Conservation (phyloP, 2,329 filamentous ascomycete species). For the Paracoccidioides lutzii region DNA sequence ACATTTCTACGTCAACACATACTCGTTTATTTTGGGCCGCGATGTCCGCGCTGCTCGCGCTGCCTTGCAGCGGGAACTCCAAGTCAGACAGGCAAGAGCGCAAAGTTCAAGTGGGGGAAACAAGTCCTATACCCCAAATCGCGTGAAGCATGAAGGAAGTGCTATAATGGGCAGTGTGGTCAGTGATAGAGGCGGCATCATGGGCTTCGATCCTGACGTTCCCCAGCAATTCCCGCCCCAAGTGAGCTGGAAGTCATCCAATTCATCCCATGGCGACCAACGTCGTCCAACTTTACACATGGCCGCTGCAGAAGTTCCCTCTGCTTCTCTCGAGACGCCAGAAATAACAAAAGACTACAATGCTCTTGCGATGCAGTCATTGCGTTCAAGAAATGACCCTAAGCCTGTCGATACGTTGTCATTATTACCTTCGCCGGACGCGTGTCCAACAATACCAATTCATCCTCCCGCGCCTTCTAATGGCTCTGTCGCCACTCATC, state of each 20-base stretch:
- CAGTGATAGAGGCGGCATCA: constrained; percentile 44
- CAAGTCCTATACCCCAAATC: constrained; percentile 32
- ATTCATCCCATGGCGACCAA: constrained; percentile 33
- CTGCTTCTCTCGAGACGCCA: constrained; percentile 5
- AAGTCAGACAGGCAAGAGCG: constrained; percentile 31
- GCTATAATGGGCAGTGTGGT: constrained; percentile 39
- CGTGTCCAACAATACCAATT: constrained; percentile 47
- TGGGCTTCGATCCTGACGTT: constrained; percentile 35
- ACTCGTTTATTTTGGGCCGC: constrained; percentile 49
- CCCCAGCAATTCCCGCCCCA: constrained; percentile 28
- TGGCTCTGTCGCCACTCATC: constrained; percentile 38
- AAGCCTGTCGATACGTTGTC: constrained; percentile 35
- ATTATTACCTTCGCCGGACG: constrained; percentile 38
- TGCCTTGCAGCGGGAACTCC: constrained; percentile 33
- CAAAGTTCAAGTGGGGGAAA: constrained; percentile 36
- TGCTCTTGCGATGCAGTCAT: constrained; percentile 33
- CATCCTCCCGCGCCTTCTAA: constrained; percentile 40
- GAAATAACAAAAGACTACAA: constrained; percentile 32
- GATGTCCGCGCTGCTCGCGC: constrained; percentile 42
- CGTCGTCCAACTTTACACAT: constrained; percentile 18
- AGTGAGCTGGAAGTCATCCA: constrained; percentile 37
- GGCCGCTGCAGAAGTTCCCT: constrained; percentile 7
- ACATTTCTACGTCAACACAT: constrained; percentile 53
- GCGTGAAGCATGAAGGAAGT: constrained; percentile 32
- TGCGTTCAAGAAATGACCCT: constrained; percentile 25